phyloP scores from a whole-genome alignment of 805 yeast genomes.

The Metschnikowia drakensbergensis region DNA sequence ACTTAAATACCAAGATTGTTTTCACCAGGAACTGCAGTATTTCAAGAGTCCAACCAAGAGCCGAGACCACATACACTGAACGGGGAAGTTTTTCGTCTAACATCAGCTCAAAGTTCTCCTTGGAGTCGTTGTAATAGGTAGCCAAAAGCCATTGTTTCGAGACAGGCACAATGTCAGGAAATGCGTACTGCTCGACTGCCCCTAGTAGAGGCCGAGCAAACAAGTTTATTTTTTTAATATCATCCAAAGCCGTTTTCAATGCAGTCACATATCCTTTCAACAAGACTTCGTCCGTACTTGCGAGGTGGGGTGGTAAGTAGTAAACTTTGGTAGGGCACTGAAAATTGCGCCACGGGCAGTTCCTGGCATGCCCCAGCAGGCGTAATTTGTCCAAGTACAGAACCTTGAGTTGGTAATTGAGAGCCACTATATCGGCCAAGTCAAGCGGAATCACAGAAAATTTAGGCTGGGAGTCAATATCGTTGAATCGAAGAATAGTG shows the following conservation, averaged over 20 bases:
- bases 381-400: constrained; percentile 26
- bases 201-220: constrained; percentile 1
- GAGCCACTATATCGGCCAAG: constrained; percentile 22
- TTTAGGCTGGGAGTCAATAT: constrained; percentile 10
- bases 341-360: constrained; percentile 37
- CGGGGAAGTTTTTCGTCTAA: constrained; percentile 24
- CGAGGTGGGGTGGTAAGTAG: constrained; percentile 32
- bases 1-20: constrained; percentile 29
- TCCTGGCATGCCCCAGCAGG: constrained; percentile 24
- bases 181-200: not conserved
- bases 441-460: constrained; percentile 14
- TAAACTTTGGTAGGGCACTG: constrained; percentile 34
- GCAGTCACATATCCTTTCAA: constrained; percentile 26
- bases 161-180: constrained; percentile 17
- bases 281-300: constrained; percentile 27
- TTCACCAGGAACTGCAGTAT: constrained; percentile 28
- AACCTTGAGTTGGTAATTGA: constrained; percentile 22
- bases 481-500: constrained; percentile 27
- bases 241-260: constrained; percentile 28
- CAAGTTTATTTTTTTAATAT: constrained; percentile 10
- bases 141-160: constrained; percentile 33
- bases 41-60: constrained; percentile 36
- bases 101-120: constrained; percentile 29
- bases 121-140: constrained; percentile 30
- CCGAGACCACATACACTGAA: constrained; percentile 35